Base-by-base conservation (phyloP, 2,329 filamentous ascomycete genomes). In the Penicillium sp. region DNA sequence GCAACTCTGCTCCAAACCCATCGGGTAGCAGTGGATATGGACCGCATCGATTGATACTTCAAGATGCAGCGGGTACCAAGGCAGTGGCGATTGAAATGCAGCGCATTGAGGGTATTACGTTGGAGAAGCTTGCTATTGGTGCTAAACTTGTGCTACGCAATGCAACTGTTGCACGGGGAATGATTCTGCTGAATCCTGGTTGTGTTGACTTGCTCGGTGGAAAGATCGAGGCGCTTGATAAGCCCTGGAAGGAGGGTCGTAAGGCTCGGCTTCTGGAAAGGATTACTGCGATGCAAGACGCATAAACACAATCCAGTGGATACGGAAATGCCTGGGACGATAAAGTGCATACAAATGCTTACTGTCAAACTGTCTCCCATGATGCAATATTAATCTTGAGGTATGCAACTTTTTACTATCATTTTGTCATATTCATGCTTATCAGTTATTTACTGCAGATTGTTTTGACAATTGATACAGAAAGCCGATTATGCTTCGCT, bases 181-280 rank as follows among this genome's bases (percentile, higher is more conserved):
- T 86, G 40, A 61, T 95, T n/a, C 70, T 97, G 67, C 73, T 98
- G 16, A 84, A 89, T 52, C 83, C 87, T 1, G 72, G 71, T 2
- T 81, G 68, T 46, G 84, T 82, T 44, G 76, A 79, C n/a, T 63
- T 95, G 2, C 69, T 96, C n/a, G 93, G 93, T 1, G 93, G 93
- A 0, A 94, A 87, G 70, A 78, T 97, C 36, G 89, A 96, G 44
- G 74, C 74, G 0, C 80, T 89, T 76, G 87, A 97, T 62, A 84
- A 81, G 62, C 76, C 76, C 6, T 97, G 91, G 91, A 76, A 77
- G 38, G 80, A 83, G 11, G 81, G 81, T 1, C 77, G 87, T 53
- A 83, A 95, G 66, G 77, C 76, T 40, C 78, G 80, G 53, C 67
- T 97, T 49, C 82, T 81, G 62, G 77, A 79, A 41, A 78, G 76